phyloP scores from a whole-genome alignment of 805 yeast species.

The Sungouiozyma intestinalis region DNA sequence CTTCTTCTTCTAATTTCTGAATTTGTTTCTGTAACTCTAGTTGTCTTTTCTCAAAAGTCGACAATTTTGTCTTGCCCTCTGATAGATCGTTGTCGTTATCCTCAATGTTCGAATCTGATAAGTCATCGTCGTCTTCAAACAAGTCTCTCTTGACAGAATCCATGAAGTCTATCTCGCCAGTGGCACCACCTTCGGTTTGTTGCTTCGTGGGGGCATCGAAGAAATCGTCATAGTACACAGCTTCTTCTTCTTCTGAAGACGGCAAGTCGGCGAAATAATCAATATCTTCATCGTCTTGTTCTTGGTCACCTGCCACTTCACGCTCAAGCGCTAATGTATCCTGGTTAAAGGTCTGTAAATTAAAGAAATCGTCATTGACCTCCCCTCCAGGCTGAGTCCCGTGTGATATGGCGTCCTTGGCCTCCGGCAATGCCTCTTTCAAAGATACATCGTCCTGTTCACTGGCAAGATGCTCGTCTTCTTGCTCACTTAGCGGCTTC shows the following conservation, averaged over 20 bases:
- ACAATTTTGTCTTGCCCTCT: slow-evolving; percentile 32
- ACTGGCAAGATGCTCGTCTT: slow-evolving; percentile 11
- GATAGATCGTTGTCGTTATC: slow-evolving; percentile 13
- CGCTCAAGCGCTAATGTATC: slow-evolving; percentile 59
- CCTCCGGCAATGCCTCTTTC: too few species aligned
- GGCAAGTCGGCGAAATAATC: slow-evolving; percentile 44
- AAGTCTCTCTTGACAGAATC: slow-evolving; percentile 54
- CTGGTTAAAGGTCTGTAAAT: slow-evolving; percentile 72
- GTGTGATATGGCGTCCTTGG: slow-evolving; percentile 22
- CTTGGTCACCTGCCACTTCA: slow-evolving; percentile 34
- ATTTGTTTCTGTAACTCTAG: slow-evolving; percentile 67
- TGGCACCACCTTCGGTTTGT: slow-evolving; percentile 5
- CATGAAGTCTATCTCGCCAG: slow-evolving; percentile 38
- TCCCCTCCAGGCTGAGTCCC: slow-evolving; percentile 29
- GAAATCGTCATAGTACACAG: slow-evolving; percentile 55
- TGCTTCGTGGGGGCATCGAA: slow-evolving; percentile 35
- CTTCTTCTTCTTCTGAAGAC: slow-evolving; percentile 43
- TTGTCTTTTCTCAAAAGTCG: slow-evolving; percentile 80
- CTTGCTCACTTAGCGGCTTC: slow-evolving; percentile 21
- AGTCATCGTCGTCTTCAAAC: slow-evolving; percentile 33
- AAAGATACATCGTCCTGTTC: too few species aligned
- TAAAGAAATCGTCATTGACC: slow-evolving; percentile 74
- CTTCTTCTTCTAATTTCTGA: slow-evolving; percentile 68
- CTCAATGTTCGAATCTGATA: slow-evolving; percentile 5
- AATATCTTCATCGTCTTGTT: slow-evolving; percentile 39